Evolutionary conservation across 2,329 filamentous ascomycete genomes (phyloP), one percentile per base, ranked within the genome.

Genomic region (Claviceps lovelessii): DNA sequence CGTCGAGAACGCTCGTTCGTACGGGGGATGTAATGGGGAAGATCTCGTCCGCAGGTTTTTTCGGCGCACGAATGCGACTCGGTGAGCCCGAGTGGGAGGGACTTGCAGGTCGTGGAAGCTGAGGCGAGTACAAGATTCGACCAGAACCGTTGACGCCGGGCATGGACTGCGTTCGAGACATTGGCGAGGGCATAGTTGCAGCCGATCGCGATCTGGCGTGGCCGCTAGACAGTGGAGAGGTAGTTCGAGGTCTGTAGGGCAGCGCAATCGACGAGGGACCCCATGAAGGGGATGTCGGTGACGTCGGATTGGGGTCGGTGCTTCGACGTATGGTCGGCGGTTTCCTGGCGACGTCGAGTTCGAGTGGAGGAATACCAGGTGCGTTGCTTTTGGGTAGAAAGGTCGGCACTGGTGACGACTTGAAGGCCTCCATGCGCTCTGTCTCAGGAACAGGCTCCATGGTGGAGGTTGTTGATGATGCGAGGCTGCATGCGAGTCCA

Each of bases 361-460:
- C 73, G 57, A 70, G 61, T 9, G 71, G 64, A 42, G 72, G 65
- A 49, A 65, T 59, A 49, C 70, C 61, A 41, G 55, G 55, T 51
- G 48, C 54, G 45, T 42, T 58, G 56, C 68, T 71, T 55, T 73
- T 74, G 29, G 79, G 67, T 57, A 81, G 67, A 35, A 51, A n/a
- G 5, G 71, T 73, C 44, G 79, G 77, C 42, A 81, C 70, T 60
- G 79, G 79, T 53, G 78, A 76, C 54, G 79, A 70, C 58, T 74
- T 77, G 64, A 84, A 85, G 66, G 80, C 79, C 73, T 84, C 80
- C 76, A 85, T 80, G 59, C 80, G 75, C 72, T 84, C 79, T 51
- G 81, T 82, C 72, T 85, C 81, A 60, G 81, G 81, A 63, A 85
- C 81, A 56, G 81, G 79, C 68, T 85, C 81, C 81, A 85, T 85